Percentiles rank a stretch among this genome's conserved stretches.
These are phyloP conservation scores for Spergularia azorica DNA, from an alignment of 179 eudicot genomes.

Conservation along the genomic window DNA sequence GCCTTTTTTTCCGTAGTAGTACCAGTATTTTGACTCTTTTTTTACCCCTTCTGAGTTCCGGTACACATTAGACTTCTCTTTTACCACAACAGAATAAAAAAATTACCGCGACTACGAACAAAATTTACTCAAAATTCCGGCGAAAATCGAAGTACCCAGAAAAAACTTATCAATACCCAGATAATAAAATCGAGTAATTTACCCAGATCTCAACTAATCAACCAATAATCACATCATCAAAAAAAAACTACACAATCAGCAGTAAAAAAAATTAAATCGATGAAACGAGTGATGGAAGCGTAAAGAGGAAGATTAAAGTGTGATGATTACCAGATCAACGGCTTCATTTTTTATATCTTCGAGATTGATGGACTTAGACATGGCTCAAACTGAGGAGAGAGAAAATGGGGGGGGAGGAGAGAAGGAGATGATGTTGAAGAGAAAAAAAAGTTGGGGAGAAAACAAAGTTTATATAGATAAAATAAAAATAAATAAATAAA, in stretches of 20 bases:
- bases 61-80: background rate
- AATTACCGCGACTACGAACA: background rate
- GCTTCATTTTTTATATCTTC: slow-evolving; percentile 79
- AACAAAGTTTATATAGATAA: slow-evolving; percentile 20
- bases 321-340: slow-evolving; percentile 76
- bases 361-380: slow-evolving; percentile 57
- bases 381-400: background rate
- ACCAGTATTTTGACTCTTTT: background rate
- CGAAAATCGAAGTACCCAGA: slow-evolving; percentile 1
- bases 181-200: background rate
- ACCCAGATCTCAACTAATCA: background rate
- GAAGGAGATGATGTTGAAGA: background rate
- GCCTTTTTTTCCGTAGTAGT: background rate
- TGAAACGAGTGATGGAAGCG: background rate
- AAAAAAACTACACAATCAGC: no score
- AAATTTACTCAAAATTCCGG: background rate
- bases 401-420: background rate
- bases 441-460: background rate
- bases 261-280: background rate
- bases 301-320: background rate
- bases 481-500: no score
- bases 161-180: background rate
- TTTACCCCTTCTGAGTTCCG: background rate
- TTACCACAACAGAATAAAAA: background rate
- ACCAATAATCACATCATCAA: background rate